phyloP scores from a whole-genome alignment of 257 asterid genomes.

The Solanum clarkiae region DNA sequence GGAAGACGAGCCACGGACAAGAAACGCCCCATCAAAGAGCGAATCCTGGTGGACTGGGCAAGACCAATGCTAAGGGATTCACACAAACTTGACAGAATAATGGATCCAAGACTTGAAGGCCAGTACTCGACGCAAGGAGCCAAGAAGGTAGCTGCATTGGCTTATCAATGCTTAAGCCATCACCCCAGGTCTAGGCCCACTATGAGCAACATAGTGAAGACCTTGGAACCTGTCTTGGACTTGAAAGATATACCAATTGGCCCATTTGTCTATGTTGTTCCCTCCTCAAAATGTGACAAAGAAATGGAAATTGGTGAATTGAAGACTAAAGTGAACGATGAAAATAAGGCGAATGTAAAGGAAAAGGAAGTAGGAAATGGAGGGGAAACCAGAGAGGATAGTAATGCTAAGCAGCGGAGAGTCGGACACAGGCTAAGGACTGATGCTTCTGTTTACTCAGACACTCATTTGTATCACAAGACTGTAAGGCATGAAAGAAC shows the following conservation, averaged over 20 bases:
- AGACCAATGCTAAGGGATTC: conserved; percentile 56
- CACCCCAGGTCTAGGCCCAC: conserved; percentile 48
- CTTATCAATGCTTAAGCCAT: conserved; percentile 49
- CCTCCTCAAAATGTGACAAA: conserved; percentile 9
- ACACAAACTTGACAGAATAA: conserved; percentile 42
- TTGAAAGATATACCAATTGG: conserved; percentile 35
- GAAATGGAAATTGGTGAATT: neutral
- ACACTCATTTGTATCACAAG: conserved; percentile 23
- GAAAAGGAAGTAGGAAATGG: neutral
- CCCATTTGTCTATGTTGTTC: conserved; percentile 40
- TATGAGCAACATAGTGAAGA: conserved; percentile 49
- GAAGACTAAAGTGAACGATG: neutral
- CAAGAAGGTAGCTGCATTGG: conserved; percentile 55
- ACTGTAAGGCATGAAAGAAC: conserved; percentile 9
- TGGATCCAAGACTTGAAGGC: conserved; percentile 68
- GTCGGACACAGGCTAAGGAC: conserved; percentile 27
- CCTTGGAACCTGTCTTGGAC: conserved; percentile 31
- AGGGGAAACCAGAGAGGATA: neutral
- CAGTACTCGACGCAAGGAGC: conserved; percentile 61
- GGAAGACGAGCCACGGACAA: conserved; percentile 52
- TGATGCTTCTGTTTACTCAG: conserved; percentile 32
- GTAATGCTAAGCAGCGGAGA: neutral
- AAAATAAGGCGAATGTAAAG: conserved; percentile 3
- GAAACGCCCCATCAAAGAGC: conserved; percentile 39
- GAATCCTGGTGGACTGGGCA: conserved; percentile 64